phyloP scores from a whole-genome alignment of 768 basidiomycete species.

The Chalciporus pseudorubinellus region DNA sequence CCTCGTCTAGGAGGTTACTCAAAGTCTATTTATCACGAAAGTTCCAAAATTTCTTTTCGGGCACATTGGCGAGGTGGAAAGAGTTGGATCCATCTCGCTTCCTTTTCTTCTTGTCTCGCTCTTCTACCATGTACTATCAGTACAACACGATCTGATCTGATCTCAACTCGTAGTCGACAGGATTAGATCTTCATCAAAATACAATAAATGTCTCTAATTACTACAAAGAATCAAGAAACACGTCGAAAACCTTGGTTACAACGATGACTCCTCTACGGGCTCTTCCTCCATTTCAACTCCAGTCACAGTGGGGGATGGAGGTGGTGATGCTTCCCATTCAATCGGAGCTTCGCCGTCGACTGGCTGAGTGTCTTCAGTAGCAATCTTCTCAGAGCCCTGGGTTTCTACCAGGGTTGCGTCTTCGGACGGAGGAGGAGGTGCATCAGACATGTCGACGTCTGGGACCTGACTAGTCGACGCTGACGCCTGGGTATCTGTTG shows the following conservation, averaged over 20 bases:
- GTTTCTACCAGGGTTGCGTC: slow-evolving; percentile 19
- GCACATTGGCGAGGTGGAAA: too few relatives aligned
- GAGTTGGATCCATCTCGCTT: too few relatives aligned
- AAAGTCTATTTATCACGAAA: too few relatives aligned
- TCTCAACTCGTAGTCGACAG: too few relatives aligned
- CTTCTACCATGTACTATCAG: too few relatives aligned
- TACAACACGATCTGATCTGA: too few relatives aligned
- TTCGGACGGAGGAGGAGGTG: slow-evolving; percentile 12
- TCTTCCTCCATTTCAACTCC: background rate
- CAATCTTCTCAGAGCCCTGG: slow-evolving; percentile 7
- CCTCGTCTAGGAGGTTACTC: too few relatives aligned
- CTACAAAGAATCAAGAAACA: background rate
- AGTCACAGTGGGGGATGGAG: slow-evolving; percentile 15
- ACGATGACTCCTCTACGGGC: background rate
- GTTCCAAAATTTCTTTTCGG: too few relatives aligned
- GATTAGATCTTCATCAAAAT: too few relatives aligned
- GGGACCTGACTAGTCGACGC: slow-evolving; percentile 4
- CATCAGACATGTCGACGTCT: slow-evolving; percentile 23
- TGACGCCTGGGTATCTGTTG: slow-evolving; percentile 2
- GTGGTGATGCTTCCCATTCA: slow-evolving; percentile 33
- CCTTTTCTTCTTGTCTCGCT: too few relatives aligned
- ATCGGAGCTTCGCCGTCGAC: slow-evolving; percentile 29
- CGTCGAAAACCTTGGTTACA: background rate
- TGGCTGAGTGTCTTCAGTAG: slow-evolving; percentile 24
- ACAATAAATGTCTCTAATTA: background rate